phyloP scores from a whole-genome alignment of 148 eudicot species.

The Amaranthus hypochondriacus region DNA sequence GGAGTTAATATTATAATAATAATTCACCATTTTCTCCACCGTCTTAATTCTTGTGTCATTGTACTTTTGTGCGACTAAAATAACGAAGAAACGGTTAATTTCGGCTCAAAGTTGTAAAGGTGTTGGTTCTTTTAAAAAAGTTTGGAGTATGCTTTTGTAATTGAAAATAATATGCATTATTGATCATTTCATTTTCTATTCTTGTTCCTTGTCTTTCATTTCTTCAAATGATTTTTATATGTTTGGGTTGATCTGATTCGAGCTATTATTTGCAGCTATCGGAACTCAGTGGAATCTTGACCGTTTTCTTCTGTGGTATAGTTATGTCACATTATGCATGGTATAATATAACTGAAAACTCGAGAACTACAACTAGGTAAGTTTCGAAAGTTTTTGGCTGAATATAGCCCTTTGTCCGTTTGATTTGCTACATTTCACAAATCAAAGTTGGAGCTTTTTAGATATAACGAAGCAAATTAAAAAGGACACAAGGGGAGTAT shows the following conservation, averaged over 20 bases:
- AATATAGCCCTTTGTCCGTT: neutral
- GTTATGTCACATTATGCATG: constrained; percentile 97
- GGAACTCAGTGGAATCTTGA: constrained; percentile 78
- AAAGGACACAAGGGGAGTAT: too few species aligned
- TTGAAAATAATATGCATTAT: neutral
- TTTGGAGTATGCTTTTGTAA: too few species aligned
- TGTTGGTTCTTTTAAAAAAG: neutral
- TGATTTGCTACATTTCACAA: too few species aligned
- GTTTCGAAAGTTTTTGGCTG: neutral
- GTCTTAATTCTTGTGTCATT: too few species aligned
- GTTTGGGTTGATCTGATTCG: neutral
- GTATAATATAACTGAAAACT: constrained; percentile 82
- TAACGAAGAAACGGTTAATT: neutral
- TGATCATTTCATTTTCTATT: neutral
- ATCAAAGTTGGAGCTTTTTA: too few species aligned
- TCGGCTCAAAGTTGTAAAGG: neutral
- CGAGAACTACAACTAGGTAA: constrained; percentile 80
- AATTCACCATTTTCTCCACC: too few species aligned
- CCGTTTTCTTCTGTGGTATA: constrained; percentile 89
- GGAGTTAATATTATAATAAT: too few species aligned
- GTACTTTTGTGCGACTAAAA: too few species aligned
- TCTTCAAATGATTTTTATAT: neutral
- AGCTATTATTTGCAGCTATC: constrained; percentile 44
- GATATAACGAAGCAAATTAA: too few species aligned
- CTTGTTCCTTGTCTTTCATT: neutral